These are phyloP conservation scores for Aurinia saxatilis DNA, from an alignment of 345 rosid genomes.

Conservation along the genomic window DNA sequence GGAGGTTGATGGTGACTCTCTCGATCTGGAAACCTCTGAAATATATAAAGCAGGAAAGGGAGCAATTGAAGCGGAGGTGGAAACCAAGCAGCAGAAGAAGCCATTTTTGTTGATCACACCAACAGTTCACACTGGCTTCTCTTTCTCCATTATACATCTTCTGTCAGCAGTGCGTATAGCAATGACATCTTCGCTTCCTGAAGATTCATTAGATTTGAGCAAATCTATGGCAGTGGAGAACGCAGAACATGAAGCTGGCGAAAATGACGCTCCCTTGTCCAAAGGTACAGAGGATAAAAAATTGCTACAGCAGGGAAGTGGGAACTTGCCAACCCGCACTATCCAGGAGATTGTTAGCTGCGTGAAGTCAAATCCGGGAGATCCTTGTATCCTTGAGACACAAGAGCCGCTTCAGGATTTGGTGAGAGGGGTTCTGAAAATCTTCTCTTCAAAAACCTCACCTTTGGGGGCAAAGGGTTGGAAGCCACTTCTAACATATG, in stretches of 20 bases:
- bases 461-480: constrained; percentile 97
- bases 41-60: constrained; percentile 39
- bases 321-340: constrained; percentile 57
- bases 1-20: constrained; percentile 41
- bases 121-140: constrained; percentile 87
- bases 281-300: constrained; percentile 39
- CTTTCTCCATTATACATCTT: constrained; percentile 93
- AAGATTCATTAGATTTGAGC: constrained; percentile 55
- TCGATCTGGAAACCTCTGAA: constrained; percentile 51
- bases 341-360: constrained; percentile 90
- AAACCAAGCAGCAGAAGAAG: constrained; percentile 71
- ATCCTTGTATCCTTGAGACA: constrained; percentile 87
- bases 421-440: constrained; percentile 91
- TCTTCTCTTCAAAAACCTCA: constrained; percentile 82
- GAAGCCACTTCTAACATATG: constrained; percentile 83
- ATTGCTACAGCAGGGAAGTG: constrained; percentile 34
- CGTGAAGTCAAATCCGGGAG: constrained; percentile 87
- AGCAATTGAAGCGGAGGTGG: constrained; percentile 50
- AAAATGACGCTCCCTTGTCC: constrained; percentile 36
- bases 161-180: constrained; percentile 93
- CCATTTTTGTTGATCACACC: constrained; percentile 84
- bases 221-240: constrained; percentile 46
- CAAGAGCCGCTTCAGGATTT: constrained; percentile 97
- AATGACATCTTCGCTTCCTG: constrained; percentile 57
- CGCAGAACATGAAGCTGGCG: constrained; percentile 36